Base-by-base conservation (phyloP, 768 basidiomycete genomes). In the Hemileccinum impolitum region DNA sequence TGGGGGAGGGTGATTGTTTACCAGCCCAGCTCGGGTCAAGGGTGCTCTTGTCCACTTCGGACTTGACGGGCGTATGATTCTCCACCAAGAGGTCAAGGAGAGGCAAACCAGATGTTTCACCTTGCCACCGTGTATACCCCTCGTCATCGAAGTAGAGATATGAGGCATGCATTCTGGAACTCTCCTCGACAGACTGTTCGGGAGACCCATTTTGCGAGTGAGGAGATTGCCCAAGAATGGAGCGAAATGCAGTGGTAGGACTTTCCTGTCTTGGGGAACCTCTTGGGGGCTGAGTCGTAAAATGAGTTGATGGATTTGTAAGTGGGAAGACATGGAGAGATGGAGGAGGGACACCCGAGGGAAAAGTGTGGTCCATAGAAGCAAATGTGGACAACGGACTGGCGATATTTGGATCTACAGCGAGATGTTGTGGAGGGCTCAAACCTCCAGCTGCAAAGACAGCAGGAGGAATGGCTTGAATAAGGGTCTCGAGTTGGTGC, bases 61-160 rank as follows among this genome's bases (percentile, higher is more conserved):
- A 54, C 53, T 70, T 72, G 49, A 70, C 60, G 10, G 72, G 67
- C 6, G 74, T 69, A 55, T 85, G 84, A 31, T 81, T 77, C 62
- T 92, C 90, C 25, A 90, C 80, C 23, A 96, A 73, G 8, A 91
- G 70, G 64, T 94, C 90, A 23, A 94, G 78, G 4, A 95, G 78
- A 6, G 94, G 94, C 0, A 95, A 78, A 21, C 94, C 93, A 4
- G 92, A 94, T 1, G 91, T 91, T 60, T 94, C 92, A 26, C 94
- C 93, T 70, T 92, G 90, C 90, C 90, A 92, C 48, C 90, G 73
- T 0, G 90, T 88, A 62, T 84, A 87, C 3, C 90, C 90, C 63
- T 91, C 88, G 60, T 92, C 89, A 54, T 92, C 90, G 51, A 88
- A 82, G 63, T 92, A 92, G 30, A 92, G 77, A 64, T 92, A 92